Evolutionary conservation across 225 moss, liverwort and hornwort species (phyloP).

Genomic region (Lunularia cruciata): DNA sequence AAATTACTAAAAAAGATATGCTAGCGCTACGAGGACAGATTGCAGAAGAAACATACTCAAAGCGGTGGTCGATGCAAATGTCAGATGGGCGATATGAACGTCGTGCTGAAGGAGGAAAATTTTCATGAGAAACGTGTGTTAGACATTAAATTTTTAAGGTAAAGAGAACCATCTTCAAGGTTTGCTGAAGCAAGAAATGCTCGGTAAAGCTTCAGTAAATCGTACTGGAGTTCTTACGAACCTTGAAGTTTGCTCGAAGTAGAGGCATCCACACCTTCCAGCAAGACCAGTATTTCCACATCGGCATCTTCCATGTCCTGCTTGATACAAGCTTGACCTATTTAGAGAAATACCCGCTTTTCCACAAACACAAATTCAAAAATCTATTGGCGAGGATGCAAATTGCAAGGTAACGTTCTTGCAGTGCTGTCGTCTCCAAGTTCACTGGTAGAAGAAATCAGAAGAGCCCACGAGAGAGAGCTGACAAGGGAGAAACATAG

Average conservation of each 20-base stretch:
- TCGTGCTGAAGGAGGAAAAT: slow-evolving; percentile 67
- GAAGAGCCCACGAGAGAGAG: too few species aligned
- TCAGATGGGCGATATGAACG: slow-evolving; percentile 80
- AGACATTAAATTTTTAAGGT: too few species aligned
- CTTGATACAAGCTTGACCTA: too few species aligned
- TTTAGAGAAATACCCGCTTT: too few species aligned
- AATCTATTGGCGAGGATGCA: too few species aligned
- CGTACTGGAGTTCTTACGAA: background rate
- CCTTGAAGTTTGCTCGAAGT: slow-evolving; percentile 87
- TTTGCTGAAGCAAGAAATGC: too few species aligned
- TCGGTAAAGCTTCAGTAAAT: background rate
- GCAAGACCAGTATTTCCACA: slow-evolving; percentile 79
- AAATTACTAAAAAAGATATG: background rate
- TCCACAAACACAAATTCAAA: too few species aligned
- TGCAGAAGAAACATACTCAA: slow-evolving; percentile 62
- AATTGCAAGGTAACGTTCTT: too few species aligned
- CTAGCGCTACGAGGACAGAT: background rate
- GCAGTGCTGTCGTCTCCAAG: too few species aligned
- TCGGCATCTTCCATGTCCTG: slow-evolving; percentile 82
- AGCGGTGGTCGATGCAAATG: slow-evolving; percentile 60
- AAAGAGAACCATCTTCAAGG: too few species aligned
- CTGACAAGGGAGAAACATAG: too few species aligned
- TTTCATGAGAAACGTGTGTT: slow-evolving; percentile 4
- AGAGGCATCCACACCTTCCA: slow-evolving; percentile 94
- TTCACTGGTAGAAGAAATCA: too few species aligned